Percentiles rank a stretch among this genome's conserved stretches.
These are phyloP conservation scores for Peribolospora kevripleyi DNA, from an alignment of 768 basidiomycete species.

Conservation along the genomic window DNA sequence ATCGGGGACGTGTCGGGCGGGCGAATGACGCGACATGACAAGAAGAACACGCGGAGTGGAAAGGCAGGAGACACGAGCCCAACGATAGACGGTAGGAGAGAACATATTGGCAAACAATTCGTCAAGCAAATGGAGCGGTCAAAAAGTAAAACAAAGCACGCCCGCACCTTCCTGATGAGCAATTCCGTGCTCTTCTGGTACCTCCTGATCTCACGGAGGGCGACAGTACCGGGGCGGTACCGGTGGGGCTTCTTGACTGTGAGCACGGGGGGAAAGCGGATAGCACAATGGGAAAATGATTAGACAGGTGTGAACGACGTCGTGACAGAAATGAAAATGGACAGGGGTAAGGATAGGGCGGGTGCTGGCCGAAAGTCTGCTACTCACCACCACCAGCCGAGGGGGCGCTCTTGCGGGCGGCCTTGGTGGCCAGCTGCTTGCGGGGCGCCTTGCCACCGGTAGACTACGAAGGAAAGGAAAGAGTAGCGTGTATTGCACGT, in stretches of 20 bases:
- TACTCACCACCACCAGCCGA: constrained; percentile 55
- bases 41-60: constrained; percentile 6
- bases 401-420: constrained; percentile 61
- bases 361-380: not conserved
- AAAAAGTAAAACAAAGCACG: constrained; percentile 1
- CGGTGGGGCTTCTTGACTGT: constrained; percentile 41
- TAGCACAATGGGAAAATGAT: too few relatives aligned
- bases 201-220: constrained; percentile 41
- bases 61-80: not conserved
- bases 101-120: too few relatives aligned
- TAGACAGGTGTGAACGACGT: too few relatives aligned
- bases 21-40: too few relatives aligned
- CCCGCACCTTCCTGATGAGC: constrained; percentile 26
- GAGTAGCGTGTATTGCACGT: too few relatives aligned
- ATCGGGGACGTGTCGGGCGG: too few relatives aligned
- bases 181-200: constrained; percentile 30
- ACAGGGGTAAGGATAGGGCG: too few relatives aligned
- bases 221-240: constrained; percentile 54
- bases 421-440: constrained; percentile 78
- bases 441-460: constrained; percentile 32
- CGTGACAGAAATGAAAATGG: too few relatives aligned
- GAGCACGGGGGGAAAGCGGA: too few relatives aligned
- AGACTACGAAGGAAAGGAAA: not conserved
- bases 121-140: constrained; percentile 28
- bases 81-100: too few relatives aligned